Base-by-base conservation (phyloP, 768 basidiomycete genomes). In the Serendipita vermifera region DNA sequence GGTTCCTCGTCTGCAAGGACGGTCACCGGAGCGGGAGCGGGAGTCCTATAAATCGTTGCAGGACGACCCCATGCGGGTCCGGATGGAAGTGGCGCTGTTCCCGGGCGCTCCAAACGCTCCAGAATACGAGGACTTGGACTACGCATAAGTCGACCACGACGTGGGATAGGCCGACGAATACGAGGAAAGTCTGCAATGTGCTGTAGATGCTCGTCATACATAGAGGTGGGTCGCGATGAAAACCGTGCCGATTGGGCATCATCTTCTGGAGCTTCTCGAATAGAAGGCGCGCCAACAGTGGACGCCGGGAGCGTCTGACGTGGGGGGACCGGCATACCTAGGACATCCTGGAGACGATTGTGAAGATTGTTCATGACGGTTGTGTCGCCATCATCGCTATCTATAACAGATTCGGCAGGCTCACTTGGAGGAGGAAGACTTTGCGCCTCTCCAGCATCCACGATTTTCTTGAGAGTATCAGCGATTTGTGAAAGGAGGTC, bases 401-500 rank as follows among this genome's bases (percentile, higher is more conserved):
- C 43, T 9, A 51, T 17, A 54, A 56, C 40, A 33, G 57, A 35
- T 41, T 48, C 62, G 7, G 59, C 48, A 33, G 39, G 29, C n/a
- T 51, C 33, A 31, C 53, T 55, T 20, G 41, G 24, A n/a, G n/a
- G n/a, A n/a, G n/a, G n/a, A n/a, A n/a, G n/a, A n/a, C n/a, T n/a
- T n/a, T n/a, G n/a, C 9, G 33, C 48, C 14, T 15, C 17, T 24
- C 59, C 38, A 20, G 48, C 38, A 14, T 54, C 63, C 9, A 66
- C 58, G 0, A 68, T 58, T 6, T 61, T 57, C 32, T 58, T 38
- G 20, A 69, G 40, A 39, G 60, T 58, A 6, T 63, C 63, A 38
- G 68, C 66, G n/a, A 68, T 64, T 7, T 66, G 63, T 33, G 65
- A 60, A 46, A 71, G 61, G 59, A 68, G 66, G 15, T 66, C 65